These are phyloP conservation scores for Rhododendron simsii DNA, from an alignment of 148 eudicot species.

Conservation along the genomic window DNA sequence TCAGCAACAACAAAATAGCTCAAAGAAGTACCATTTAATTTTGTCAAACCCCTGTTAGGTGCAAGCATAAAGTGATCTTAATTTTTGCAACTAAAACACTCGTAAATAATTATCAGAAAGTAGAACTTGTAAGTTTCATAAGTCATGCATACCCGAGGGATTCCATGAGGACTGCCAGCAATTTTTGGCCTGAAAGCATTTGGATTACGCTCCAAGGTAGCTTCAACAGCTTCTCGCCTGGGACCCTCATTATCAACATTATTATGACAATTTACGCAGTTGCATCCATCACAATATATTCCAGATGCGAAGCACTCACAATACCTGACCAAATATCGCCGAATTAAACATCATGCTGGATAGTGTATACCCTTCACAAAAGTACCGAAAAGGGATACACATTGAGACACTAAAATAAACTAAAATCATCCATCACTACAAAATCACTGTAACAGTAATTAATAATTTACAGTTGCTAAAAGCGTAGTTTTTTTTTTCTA, in stretches of 20 bases:
- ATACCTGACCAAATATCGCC: slow-evolving; percentile 49
- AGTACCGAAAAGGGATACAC: neutral
- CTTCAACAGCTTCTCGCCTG: slow-evolving; percentile 92
- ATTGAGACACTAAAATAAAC: neutral
- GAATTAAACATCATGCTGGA: neutral
- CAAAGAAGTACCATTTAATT: neutral
- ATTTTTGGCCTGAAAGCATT: slow-evolving; percentile 98
- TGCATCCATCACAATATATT: slow-evolving; percentile 96
- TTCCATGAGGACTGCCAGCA: slow-evolving; percentile 94
- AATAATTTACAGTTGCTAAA: no score
- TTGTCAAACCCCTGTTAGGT: neutral
- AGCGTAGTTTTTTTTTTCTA: neutral
- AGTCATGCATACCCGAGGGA: slow-evolving; percentile 49
- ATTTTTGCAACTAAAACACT: neutral
- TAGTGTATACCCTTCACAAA: neutral
- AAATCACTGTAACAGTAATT: neutral
- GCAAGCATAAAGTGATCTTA: neutral
- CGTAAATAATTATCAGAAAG: neutral
- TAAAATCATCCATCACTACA: neutral
- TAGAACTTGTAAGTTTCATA: neutral
- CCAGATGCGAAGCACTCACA: slow-evolving; percentile 99
- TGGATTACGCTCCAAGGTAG: slow-evolving; percentile 97
- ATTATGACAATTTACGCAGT: slow-evolving; percentile 87
- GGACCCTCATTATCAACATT: slow-evolving; percentile 94
- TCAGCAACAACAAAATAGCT: neutral